Base-by-base conservation (phyloP, 2,329 filamentous ascomycete species). In the Scedosporium boydii region DNA sequence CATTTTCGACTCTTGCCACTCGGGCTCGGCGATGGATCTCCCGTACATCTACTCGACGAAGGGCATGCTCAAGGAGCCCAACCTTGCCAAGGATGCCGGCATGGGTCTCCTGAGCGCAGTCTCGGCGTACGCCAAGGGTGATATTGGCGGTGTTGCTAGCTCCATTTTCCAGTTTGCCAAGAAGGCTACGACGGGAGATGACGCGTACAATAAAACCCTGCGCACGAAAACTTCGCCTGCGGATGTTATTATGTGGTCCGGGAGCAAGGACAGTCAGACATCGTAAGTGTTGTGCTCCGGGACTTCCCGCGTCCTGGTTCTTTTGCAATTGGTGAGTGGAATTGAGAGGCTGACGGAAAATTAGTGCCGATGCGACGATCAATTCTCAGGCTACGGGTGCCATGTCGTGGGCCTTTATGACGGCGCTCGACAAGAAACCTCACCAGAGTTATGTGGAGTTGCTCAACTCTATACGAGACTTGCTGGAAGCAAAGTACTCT, bases 361-460 rank as follows among this genome's bases (percentile, higher is more conserved):
- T 66, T 68, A 93, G 90, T 64, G 87, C 89, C 75, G 92, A 96
- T 73, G 91, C 92, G 14, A 87, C 85, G 41, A 96, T 96, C 67
- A 83, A 81, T 23, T 87, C 90, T 64, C 83, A 96, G 76, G 91
- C 92, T 55, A 96, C 92, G 0, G 92, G 92, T 62, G 92, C 92
- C 72, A 96, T 96, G 91, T 93, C 90, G 4, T 96, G 88, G 85
- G 92, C 92, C 4, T 96, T 96, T 74, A 91, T 96, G 73, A 85
- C 82, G 3, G 86, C 91, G 26, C 81, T 96, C 69, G 90, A 88
- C 80, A 90, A 92, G 79, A 93, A 93, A 71, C 90, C 90, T 0
- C 88, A 95, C 72, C 91, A 96, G 78, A 95, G 89, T 76, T 96
- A 96, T 72, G 89, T 96, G 59, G 87, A 95, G 78, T 77, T 96